Conservation (phyloP, 768 basidiomycete genomes). For the Multifurca ochricompacta region DNA sequence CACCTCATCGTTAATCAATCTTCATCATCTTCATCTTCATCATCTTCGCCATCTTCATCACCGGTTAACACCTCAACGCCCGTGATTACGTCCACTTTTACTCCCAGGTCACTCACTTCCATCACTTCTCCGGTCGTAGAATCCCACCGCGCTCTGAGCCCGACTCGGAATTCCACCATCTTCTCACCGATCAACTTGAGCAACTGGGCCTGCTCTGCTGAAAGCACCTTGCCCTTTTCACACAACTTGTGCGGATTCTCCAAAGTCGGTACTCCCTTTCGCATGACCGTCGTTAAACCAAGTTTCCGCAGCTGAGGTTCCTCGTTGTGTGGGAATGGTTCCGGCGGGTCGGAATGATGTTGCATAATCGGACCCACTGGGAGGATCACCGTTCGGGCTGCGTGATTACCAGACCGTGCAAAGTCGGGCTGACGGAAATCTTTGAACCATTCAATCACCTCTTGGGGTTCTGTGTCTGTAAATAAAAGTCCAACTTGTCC, state of each 20-base stretch:
- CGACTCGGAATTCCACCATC: conserved; percentile 79
- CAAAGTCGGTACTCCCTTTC: conserved; percentile 82
- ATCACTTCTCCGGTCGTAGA: conserved; percentile 56
- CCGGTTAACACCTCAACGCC: conserved; percentile 33
- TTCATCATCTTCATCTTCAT: conserved; percentile 30
- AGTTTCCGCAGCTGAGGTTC: conserved; percentile 93
- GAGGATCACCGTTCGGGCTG: conserved; percentile 64
- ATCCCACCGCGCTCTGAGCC: conserved; percentile 67
- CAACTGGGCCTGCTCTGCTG: conserved; percentile 84
- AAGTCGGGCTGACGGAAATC: conserved; percentile 87
- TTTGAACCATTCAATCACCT: conserved; percentile 91
- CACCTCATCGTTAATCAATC: conserved; percentile 32
- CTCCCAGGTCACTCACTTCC: conserved; percentile 42
- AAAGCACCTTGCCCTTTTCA: conserved; percentile 69
- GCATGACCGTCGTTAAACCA: conserved; percentile 77
- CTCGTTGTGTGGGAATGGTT: conserved; percentile 94
- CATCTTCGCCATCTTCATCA: conserved; percentile 31
- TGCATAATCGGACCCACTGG: conserved; percentile 83
- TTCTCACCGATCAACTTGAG: conserved; percentile 86
- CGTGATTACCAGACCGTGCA: conserved; percentile 80
- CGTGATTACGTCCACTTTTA: conserved; percentile 28
- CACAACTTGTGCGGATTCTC: conserved; percentile 77
- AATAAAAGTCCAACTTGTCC: conserved; percentile 93
- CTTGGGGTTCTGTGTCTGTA: conserved; percentile 82
- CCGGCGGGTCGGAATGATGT: conserved; percentile 67